phyloP scores from a whole-genome alignment of 768 basidiomycete species.

The Polyporus arcularius region DNA sequence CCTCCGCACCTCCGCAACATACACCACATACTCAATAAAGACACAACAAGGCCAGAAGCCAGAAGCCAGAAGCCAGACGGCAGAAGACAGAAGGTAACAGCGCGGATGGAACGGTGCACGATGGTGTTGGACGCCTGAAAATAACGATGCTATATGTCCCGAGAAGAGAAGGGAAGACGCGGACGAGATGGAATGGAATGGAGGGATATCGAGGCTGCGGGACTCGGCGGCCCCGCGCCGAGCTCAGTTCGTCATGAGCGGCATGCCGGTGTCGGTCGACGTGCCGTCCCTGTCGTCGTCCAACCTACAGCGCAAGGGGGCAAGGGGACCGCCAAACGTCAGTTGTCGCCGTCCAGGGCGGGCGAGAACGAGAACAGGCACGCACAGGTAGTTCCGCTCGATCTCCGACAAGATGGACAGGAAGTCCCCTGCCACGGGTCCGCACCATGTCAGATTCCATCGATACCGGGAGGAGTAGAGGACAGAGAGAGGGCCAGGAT shows the following conservation, averaged over 20 bases:
- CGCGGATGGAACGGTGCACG: background rate
- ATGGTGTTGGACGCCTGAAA: background rate
- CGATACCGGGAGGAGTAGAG: background rate
- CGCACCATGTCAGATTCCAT: no score
- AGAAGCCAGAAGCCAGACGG: background rate
- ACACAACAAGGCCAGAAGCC: slow-evolving; percentile 2
- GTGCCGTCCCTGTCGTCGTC: slow-evolving; percentile 69
- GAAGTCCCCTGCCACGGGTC: slow-evolving; percentile 72
- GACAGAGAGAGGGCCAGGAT: slow-evolving; percentile 3
- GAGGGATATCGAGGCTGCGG: background rate
- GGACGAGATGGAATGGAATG: background rate
- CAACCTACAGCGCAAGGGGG: slow-evolving; percentile 43
- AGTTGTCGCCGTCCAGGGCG: background rate
- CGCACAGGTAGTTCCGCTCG: slow-evolving; percentile 84
- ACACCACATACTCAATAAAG: slow-evolving; percentile 7
- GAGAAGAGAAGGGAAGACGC: background rate
- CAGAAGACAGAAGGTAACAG: background rate
- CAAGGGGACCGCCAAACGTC: background rate
- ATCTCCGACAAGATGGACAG: slow-evolving; percentile 89
- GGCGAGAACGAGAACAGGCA: slow-evolving; percentile 14
- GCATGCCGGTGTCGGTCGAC: slow-evolving; percentile 59
- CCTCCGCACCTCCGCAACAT: background rate
- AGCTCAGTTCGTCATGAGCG: slow-evolving; percentile 29
- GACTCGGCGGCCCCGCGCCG: slow-evolving; percentile 3
- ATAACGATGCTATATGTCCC: background rate